phyloP scores from a whole-genome alignment of 352 stramenopile genomes.

The Phytophthora foliorum region DNA sequence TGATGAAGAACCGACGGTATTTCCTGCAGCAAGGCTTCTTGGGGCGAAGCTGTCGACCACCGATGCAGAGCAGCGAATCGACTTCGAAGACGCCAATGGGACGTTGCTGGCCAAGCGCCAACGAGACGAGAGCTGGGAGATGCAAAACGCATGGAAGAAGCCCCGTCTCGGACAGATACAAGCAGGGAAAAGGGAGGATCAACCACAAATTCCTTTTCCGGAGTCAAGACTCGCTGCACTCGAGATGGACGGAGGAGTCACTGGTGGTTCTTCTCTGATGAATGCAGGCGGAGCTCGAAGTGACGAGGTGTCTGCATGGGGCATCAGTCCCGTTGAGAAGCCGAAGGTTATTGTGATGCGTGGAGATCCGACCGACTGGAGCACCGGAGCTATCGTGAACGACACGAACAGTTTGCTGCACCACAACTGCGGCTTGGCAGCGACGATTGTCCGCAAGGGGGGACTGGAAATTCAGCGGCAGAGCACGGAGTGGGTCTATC shows the following conservation, averaged over 20 bases:
- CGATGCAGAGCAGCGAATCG: not conserved
- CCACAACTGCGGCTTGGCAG: slow-evolving; percentile 40
- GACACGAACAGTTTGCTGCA: slow-evolving; percentile 39
- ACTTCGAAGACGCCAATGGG: not conserved
- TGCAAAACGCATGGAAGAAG: slow-evolving; percentile 5
- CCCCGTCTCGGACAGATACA: not conserved
- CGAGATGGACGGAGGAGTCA: not conserved
- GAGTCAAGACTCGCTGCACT: slow-evolving; percentile 8
- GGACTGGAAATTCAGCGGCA: slow-evolving; percentile 41
- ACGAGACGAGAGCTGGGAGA: not conserved
- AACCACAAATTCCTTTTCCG: not conserved
- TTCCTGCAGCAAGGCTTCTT: not conserved
- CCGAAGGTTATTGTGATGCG: slow-evolving; percentile 41
- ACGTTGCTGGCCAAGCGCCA: slow-evolving; percentile 11
- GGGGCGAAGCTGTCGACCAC: not conserved
- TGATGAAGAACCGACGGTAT: not conserved
- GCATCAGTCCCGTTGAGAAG: not conserved
- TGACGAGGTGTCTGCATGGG: not conserved
- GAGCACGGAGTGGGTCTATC: slow-evolving; percentile 35
- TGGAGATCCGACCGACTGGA: slow-evolving; percentile 50
- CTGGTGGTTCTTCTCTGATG: not conserved
- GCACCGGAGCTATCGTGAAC: slow-evolving; percentile 52
- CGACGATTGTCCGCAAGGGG: slow-evolving; percentile 35
- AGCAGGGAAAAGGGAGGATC: not conserved
- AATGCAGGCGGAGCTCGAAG: not conserved